A percentile compares a stretch with the other conserved stretches of the same genome.
These are phyloP conservation scores for Yamadazyma sp. DNA, from an alignment of 805 yeast species.

Conservation along the genomic window DNA sequence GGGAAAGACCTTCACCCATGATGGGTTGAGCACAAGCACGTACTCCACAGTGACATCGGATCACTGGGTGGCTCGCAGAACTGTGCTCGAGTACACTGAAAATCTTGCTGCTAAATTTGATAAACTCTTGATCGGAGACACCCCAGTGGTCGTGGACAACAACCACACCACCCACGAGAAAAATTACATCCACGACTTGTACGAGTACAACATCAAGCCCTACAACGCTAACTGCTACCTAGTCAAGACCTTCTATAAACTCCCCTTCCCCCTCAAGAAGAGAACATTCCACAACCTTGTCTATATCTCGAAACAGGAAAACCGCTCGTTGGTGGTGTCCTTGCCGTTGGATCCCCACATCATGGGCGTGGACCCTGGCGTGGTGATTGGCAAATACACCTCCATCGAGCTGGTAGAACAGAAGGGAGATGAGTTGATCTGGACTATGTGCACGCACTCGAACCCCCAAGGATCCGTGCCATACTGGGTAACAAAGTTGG, in stretches of 20 bases:
- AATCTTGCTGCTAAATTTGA: constrained; percentile 10
- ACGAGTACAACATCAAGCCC: constrained; percentile 22
- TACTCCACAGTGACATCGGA: constrained; percentile 8
- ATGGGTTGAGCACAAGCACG: constrained; percentile 2
- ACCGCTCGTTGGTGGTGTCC: constrained; percentile 32
- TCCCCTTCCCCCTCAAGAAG: constrained; percentile 36
- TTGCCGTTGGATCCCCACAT: constrained; percentile 31
- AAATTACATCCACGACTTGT: constrained; percentile 35
- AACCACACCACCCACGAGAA: constrained; percentile 38
- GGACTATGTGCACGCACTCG: constrained; percentile 43
- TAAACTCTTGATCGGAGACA: constrained; percentile 17
- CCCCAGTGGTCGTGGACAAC: constrained; percentile 8
- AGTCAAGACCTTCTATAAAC: constrained; percentile 32
- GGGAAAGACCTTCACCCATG: constrained; percentile 7
- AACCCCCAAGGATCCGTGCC: constrained; percentile 42
- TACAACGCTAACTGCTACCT: constrained; percentile 26
- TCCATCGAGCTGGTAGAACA: constrained; percentile 34
- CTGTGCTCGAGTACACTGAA: constrained; percentile 10
- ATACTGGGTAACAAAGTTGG: constrained; percentile 30
- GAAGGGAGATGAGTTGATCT: constrained; percentile 23
- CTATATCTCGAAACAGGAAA: constrained; percentile 23
- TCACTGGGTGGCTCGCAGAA: constrained; percentile 19
- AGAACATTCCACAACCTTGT: constrained; percentile 39
- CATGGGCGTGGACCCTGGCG: constrained; percentile 14
- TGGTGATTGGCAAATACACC: constrained; percentile 33